phyloP scores from a whole-genome alignment of 1,284 basidiomycete genomes.

The Kwoniella shivajii region DNA sequence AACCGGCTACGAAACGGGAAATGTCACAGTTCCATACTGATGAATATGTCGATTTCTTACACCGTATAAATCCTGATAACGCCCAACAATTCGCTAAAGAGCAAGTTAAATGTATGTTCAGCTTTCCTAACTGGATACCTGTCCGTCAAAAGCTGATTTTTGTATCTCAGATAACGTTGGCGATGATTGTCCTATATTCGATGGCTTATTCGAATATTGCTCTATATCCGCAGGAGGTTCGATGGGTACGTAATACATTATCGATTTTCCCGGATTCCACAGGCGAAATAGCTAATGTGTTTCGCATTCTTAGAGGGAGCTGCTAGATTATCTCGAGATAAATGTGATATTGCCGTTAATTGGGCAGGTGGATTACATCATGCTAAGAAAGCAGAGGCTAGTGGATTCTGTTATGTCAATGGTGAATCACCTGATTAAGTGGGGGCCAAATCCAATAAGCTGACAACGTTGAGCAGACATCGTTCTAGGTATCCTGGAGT shows the following conservation, averaged over 20 bases:
- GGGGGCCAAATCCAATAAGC: background rate
- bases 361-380: conserved; percentile 99
- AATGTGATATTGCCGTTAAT: conserved; percentile 98
- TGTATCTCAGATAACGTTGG: conserved; percentile 70
- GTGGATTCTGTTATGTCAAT: conserved; percentile 98
- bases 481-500: conserved; percentile 93
- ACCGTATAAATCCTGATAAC: conserved; percentile 79
- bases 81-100: conserved; percentile 88
- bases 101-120: conserved; percentile 84
- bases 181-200: conserved; percentile 98
- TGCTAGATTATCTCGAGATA: conserved; percentile 89
- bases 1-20: conserved; percentile 97
- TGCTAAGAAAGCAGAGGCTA: conserved; percentile 97
- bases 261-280: no score
- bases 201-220: conserved; percentile 97
- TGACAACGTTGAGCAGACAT: conserved; percentile 66
- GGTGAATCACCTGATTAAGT: conserved; percentile 58
- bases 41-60: conserved; percentile 89
- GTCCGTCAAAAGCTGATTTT: background rate
- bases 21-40: conserved; percentile 96
- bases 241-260: conserved; percentile 75
- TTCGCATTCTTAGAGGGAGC: conserved; percentile 74
- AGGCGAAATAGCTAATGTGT: background rate
- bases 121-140: background rate
- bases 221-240: conserved; percentile 98